A percentile compares a stretch with the other conserved stretches of the same genome.
These are phyloP conservation scores for Symbiodinium pilosum DNA, from an alignment of 73 alveolate species.

Conservation along the genomic window DNA sequence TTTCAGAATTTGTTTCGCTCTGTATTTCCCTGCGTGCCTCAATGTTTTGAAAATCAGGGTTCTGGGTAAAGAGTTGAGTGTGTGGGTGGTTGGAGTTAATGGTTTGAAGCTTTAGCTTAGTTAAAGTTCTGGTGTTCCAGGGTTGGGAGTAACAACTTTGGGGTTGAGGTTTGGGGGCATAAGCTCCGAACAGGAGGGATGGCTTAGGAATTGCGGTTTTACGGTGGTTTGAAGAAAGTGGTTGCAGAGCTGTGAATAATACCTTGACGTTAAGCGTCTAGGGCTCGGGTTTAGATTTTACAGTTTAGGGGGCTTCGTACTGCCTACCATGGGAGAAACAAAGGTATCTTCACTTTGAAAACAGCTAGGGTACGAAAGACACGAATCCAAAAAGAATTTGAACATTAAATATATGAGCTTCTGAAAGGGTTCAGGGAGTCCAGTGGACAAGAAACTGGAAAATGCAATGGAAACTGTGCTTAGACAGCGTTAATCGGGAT, in stretches of 20 bases:
- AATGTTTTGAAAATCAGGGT: not conserved
- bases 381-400: not conserved
- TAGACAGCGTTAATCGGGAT: no score
- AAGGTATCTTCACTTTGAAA: not conserved
- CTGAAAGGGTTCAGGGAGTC: no score
- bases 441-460: no score
- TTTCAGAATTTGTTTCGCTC: no score
- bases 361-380: not conserved
- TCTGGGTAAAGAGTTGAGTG: not conserved
- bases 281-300: not conserved
- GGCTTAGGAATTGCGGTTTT: not conserved
- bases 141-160: not conserved
- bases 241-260: no score
- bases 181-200: not conserved
- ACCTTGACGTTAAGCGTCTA: not conserved
- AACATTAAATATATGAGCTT: no score
- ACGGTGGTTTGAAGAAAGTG: not conserved
- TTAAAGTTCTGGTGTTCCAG: not conserved
- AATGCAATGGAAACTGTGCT: no score
- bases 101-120: no score
- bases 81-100: not conserved
- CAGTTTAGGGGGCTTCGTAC: not conserved
- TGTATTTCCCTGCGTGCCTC: no score
- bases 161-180: not conserved
- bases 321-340: not conserved